Base-by-base conservation (phyloP, 495 filamentous ascomycete species). In the Penicillium desertorum region DNA sequence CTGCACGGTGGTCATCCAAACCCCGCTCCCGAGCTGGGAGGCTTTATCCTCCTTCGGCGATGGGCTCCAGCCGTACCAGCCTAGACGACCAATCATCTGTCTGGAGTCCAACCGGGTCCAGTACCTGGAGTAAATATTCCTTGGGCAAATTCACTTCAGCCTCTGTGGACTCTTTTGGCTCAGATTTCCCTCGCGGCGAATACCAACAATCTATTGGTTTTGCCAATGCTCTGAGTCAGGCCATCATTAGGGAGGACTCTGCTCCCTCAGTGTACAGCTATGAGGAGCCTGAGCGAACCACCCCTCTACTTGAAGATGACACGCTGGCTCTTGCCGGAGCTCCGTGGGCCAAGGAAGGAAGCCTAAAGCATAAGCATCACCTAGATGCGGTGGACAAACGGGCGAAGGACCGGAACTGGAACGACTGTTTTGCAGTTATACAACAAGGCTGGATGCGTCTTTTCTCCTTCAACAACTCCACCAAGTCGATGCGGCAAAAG, bases 181-280 rank as follows among this genome's bases (percentile, higher is more conserved):
- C 89, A 2, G 80, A 83, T n/a, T 90, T 85, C 71, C 86, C 86
- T 3, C 85, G 85, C 27, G 86, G 86, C 23, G 94, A 95, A 63
- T 97, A 92, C 65, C 91, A 96, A 64, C 92, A 96, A 66, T 95
- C 92, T 1, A 96, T 99, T 64, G 94, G 94, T 0, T 99, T 99
- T 67, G 94, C 95, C 39, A 98, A 96, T 73, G 94, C 94, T 16
- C 81, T 99, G 3, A 96, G 90, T 61, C 95, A 96, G 66, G 94
- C 94, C 17, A 98, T 98, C 63, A 96, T 96, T 58, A 87, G 95
- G 20, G 95, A 97, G 66, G 94, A 98, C 62, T 80, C 83, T 43
- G 79, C 85, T 7, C 74, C 81, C 43, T 83, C 80, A 0, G 76
- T 77, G 45, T 68, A 71, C 49, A 75, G 78, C 64, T 68, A 75